Percentiles rank a stretch among this genome's conserved stretches.
These are phyloP conservation scores for Eleusine indica DNA, from an alignment of 176 grass and related monocot genomes.

Conservation along the genomic window DNA sequence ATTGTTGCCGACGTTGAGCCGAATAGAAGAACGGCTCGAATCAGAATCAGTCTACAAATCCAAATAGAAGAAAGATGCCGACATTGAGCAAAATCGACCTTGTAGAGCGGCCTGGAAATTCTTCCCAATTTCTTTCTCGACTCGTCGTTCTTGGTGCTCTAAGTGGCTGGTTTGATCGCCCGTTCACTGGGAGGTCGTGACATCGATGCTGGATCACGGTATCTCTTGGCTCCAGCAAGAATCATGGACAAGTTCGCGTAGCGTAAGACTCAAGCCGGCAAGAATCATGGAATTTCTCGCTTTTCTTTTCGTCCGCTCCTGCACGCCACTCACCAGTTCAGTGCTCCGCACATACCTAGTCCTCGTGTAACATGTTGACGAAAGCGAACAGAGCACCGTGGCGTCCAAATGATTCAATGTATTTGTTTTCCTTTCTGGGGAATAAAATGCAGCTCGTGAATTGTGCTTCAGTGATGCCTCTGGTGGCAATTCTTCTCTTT, in stretches of 20 bases:
- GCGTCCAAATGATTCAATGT: not conserved
- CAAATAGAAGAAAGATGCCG: no score
- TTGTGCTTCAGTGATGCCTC: not conserved
- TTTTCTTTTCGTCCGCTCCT: not conserved
- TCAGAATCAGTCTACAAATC: no score
- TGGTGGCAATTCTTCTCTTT: not conserved
- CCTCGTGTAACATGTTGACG: not conserved
- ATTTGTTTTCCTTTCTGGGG: not conserved
- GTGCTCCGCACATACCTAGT: not conserved
- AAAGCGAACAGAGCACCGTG: not conserved
- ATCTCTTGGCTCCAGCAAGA: no score
- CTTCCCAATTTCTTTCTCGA: no score
- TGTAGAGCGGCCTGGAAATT: no score
- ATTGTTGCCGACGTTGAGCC: no score
- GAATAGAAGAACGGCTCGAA: no score
- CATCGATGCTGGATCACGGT: no score
- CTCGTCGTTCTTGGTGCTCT: no score
- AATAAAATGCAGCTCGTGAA: not conserved
- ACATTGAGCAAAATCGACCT: no score
- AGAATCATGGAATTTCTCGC: not conserved
- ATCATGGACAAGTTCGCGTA: not conserved
- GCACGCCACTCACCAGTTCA: not conserved
- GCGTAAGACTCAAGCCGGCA: slow-evolving; percentile 9
- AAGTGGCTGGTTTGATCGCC: not conserved
- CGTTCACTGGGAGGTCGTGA: no score